Evolutionary conservation across 306 rosid genomes (phyloP).

Genomic region (Ceratonia siliqua): DNA sequence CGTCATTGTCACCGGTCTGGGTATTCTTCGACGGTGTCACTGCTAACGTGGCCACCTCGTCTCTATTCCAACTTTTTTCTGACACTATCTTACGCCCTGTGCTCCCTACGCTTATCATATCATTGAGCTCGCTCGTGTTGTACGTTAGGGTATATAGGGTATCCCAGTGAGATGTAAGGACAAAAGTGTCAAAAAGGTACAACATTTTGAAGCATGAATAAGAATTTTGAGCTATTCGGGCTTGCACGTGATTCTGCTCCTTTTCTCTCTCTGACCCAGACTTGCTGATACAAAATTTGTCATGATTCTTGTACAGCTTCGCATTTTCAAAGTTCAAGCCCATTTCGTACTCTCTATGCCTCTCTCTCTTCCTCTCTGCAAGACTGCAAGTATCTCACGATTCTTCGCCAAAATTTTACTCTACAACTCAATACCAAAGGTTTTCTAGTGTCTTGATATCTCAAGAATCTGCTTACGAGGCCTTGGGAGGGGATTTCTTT

Average conservation of each 20-base stretch:
- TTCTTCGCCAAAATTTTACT: not conserved
- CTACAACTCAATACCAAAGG: not conserved
- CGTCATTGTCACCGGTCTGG: constrained; percentile 21
- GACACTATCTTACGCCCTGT: not conserved
- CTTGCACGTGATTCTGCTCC: constrained; percentile 31
- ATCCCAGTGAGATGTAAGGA: not conserved
- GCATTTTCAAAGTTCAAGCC: constrained; percentile 43
- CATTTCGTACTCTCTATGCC: constrained; percentile 10
- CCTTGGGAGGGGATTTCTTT: constrained; percentile 23
- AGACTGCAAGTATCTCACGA: not conserved
- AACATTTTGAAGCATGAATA: not conserved
- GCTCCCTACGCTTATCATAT: not conserved
- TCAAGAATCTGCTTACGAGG: constrained; percentile 11
- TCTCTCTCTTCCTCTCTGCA: constrained; percentile 37
- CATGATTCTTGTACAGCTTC: constrained; percentile 60
- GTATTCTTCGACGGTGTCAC: constrained; percentile 36
- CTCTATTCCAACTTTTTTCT: not conserved
- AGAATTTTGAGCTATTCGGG: not conserved
- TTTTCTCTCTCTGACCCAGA: constrained; percentile 37
- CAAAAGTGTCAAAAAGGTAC: not conserved
- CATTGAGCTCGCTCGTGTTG: not conserved
- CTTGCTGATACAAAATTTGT: constrained; percentile 65
- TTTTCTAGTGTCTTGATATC: not conserved
- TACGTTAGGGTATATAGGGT: not conserved
- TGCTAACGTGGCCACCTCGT: constrained; percentile 43